phyloP scores from a whole-genome alignment of 495 filamentous ascomycete species.

The Achaetomiella virescens region DNA sequence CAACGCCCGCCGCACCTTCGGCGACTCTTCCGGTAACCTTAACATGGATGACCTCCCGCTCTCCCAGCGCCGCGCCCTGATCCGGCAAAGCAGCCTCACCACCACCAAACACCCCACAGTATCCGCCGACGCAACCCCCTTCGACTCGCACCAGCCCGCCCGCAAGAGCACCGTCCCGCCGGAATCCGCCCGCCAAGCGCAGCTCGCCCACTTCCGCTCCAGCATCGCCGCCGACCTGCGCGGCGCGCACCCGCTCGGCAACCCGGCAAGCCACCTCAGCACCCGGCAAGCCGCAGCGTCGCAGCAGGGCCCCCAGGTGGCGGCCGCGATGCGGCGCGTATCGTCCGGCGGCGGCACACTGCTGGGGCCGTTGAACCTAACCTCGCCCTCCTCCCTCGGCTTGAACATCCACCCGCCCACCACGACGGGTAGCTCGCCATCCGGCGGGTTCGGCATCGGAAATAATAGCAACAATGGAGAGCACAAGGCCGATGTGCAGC shows the following conservation, averaged over 20 bases:
- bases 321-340: neutral
- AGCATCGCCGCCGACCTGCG: slow-evolving; percentile 60
- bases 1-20: neutral
- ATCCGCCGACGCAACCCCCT: slow-evolving; percentile 30
- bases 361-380: neutral
- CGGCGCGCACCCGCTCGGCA: slow-evolving; percentile 9
- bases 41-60: slow-evolving; percentile 67
- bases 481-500: slow-evolving; percentile 19
- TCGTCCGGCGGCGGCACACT: slow-evolving; percentile 17
- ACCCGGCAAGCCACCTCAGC: neutral
- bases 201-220: slow-evolving; percentile 70
- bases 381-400: neutral
- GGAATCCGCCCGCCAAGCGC: slow-evolving; percentile 47
- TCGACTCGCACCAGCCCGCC: slow-evolving; percentile 54
- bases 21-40: neutral
- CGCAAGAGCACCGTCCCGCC: slow-evolving; percentile 37
- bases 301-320: no score
- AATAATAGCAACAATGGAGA: neutral
- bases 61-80: slow-evolving; percentile 55
- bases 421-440: neutral
- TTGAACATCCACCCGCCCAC: neutral
- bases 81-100: slow-evolving; percentile 37
- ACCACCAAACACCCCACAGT: slow-evolving; percentile 2
- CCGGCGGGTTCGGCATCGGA: neutral
- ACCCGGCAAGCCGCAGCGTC: no score